These are phyloP conservation scores for Apiotrichum porosum DNA, from an alignment of 1,284 basidiomycete species.

Conservation along the genomic window DNA sequence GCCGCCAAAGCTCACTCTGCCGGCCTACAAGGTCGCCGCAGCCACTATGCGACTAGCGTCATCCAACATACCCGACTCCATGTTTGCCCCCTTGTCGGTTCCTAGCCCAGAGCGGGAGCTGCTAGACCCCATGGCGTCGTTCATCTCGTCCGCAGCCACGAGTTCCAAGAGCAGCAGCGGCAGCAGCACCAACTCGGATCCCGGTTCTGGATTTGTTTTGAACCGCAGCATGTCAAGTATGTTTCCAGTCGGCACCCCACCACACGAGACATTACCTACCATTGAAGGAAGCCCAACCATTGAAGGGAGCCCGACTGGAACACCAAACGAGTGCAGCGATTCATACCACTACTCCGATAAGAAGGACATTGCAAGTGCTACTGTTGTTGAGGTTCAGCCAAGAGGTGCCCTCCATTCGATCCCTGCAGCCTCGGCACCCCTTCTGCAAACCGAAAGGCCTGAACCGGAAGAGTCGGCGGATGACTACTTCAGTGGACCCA, in stretches of 20 bases:
- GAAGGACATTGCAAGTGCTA: too few relatives aligned
- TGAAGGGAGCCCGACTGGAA: too few relatives aligned
- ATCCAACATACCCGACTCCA: slow-evolving; percentile 26
- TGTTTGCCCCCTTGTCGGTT: slow-evolving; percentile 61
- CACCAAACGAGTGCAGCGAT: too few relatives aligned
- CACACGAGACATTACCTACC: slow-evolving; percentile 23
- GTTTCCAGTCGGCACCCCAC: slow-evolving; percentile 1
- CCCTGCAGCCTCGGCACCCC: slow-evolving; percentile 40
- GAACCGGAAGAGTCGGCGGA: too few relatives aligned
- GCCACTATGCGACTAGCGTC: slow-evolving; percentile 77
- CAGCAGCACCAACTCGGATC: slow-evolving; percentile 33
- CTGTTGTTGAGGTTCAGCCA: too few relatives aligned
- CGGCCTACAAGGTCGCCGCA: slow-evolving; percentile 55
- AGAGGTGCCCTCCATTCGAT: too few relatives aligned
- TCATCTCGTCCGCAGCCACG: slow-evolving; percentile 52
- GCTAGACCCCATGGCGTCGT: slow-evolving; percentile 65
- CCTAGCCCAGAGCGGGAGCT: slow-evolving; percentile 83
- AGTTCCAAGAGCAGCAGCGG: slow-evolving; percentile 2
- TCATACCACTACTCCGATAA: too few relatives aligned
- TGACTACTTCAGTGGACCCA: slow-evolving; percentile 37
- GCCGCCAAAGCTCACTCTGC: slow-evolving; percentile 29
- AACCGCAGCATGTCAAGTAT: slow-evolving; percentile 34
- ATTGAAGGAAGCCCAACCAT: slow-evolving; percentile 28
- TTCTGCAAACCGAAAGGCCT: slow-evolving; percentile 27
- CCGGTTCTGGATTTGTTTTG: slow-evolving; percentile 23